Conservation (phyloP, 495 filamentous ascomycete genomes). For the Aspergillus leporis region DNA sequence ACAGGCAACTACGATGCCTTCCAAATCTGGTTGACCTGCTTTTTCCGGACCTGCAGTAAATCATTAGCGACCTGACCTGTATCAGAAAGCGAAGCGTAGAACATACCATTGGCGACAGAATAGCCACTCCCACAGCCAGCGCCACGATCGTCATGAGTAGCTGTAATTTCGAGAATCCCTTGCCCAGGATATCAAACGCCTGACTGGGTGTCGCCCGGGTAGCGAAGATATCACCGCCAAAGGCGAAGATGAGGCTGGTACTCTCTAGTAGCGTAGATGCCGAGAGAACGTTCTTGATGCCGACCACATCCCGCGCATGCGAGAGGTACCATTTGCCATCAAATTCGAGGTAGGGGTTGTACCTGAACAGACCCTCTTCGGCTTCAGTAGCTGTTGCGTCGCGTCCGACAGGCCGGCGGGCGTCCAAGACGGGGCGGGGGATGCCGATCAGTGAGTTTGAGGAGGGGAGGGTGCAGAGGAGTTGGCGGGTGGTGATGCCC, state of each 20-base stretch:
- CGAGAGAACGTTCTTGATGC: slow-evolving; percentile 70
- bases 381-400: slow-evolving; percentile 76
- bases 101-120: slow-evolving; percentile 84
- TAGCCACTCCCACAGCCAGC: slow-evolving; percentile 67
- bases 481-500: slow-evolving; percentile 82
- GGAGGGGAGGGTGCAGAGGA: slow-evolving; percentile 73
- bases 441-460: slow-evolving; percentile 75
- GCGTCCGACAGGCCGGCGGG: slow-evolving; percentile 81
- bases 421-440: slow-evolving; percentile 76
- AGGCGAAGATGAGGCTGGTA: slow-evolving; percentile 88
- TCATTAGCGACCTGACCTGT: slow-evolving; percentile 16
- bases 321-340: slow-evolving; percentile 79
- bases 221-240: slow-evolving; percentile 83
- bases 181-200: slow-evolving; percentile 88
- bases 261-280: slow-evolving; percentile 84
- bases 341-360: slow-evolving; percentile 75
- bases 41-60: slow-evolving; percentile 35
- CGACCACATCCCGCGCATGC: slow-evolving; percentile 80
- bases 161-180: slow-evolving; percentile 87
- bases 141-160: slow-evolving; percentile 81
- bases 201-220: slow-evolving; percentile 81
- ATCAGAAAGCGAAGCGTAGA: neutral
- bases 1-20: slow-evolving; percentile 17
- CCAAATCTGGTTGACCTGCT: slow-evolving; percentile 46
- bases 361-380: slow-evolving; percentile 81